Conservation (phyloP, 805 yeast species). For the Ascoidea tarda region DNA sequence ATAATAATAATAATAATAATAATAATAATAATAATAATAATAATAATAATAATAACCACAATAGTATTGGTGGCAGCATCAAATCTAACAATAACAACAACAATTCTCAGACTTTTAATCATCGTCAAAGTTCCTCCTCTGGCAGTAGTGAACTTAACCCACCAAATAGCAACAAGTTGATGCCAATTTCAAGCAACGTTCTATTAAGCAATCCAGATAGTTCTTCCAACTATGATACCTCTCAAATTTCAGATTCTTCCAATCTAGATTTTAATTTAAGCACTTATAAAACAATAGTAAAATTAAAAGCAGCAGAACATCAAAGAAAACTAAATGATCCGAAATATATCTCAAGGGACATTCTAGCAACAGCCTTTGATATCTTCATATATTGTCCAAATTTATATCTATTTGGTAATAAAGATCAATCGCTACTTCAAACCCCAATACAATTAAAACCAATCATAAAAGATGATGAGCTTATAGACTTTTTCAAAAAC, state of each 20-base stretch:
- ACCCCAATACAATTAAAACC: background rate
- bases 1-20: too few relatives aligned
- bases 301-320: background rate
- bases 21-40: too few relatives aligned
- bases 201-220: background rate
- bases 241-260: too few relatives aligned
- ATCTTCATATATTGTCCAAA: background rate
- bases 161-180: background rate
- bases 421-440: background rate
- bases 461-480: background rate
- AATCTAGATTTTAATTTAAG: background rate
- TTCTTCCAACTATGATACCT: background rate
- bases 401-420: background rate
- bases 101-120: background rate
- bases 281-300: background rate
- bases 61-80: background rate
- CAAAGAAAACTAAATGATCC: background rate
- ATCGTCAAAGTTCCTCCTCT: background rate
- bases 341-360: background rate
- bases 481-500: background rate
- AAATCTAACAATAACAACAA: background rate
- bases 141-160: background rate
- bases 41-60: background rate
- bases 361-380: background rate
- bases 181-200: background rate